Base-by-base conservation (phyloP, 306 rosid genomes). In the Medicago arabica region DNA sequence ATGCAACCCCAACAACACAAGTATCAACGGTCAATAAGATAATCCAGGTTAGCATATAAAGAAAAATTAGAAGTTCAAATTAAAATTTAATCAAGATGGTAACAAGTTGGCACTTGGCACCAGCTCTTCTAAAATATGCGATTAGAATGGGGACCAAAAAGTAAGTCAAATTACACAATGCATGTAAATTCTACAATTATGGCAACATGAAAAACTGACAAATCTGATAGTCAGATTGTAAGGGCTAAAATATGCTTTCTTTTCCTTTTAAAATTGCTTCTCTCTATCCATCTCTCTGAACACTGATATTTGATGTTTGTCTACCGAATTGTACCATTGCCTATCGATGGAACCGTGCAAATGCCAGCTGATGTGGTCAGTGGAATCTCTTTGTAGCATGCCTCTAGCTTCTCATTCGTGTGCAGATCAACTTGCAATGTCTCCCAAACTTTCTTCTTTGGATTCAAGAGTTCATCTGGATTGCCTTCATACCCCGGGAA, bases 401-500 rank as follows among this genome's bases (percentile, higher is more conserved):
- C 98, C 53, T 87, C 90, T 7, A 84, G 75, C 10, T 89, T 89
- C 47, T 72, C 54, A 60, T 87, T 89, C 0, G 74, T 70, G 44
- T 62, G 87, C 63, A 95, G 84, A 83, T 92, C 93, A 0, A 92
- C 98, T 76, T 95, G 97, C 88, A 95, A 76, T 8, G 97, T 88
- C 63, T 95, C 98, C 95, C 95, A 95, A 2, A 95, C 93, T 78
- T 89, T 92, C 89, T 92, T 95, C 86, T 95, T 95, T 2, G 98
- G 97, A 83, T 95, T 95, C 41, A 95, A 75, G 19, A 90, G 78
- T 16, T 85, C 89, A 66, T 92, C 97, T 6, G 98, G 91, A 77
- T 78, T 78, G n/a, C 98, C 97, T 78, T 83, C 86, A 10, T 65
- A 67, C 34, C 97, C 98, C 0, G 88, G 84, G 80, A 90, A 90